Conservation (phyloP, 148 eudicot species). For the Dianthus caryophyllus region DNA sequence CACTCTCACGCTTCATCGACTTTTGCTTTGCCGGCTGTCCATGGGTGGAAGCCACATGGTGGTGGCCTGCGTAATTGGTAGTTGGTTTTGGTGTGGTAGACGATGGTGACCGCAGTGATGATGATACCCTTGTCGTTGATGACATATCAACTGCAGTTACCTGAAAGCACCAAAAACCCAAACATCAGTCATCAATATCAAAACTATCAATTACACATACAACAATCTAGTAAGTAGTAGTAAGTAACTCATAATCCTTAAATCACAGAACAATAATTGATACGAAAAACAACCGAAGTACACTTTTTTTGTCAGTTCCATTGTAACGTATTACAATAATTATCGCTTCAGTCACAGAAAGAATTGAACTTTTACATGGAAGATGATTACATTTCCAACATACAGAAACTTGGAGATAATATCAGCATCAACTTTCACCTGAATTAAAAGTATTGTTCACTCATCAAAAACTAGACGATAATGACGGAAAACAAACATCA, state of each 20-base stretch:
- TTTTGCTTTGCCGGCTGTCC: constrained; percentile 52
- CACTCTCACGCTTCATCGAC: constrained; percentile 60
- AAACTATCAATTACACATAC: background rate
- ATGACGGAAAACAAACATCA: background rate
- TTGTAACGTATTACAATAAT: background rate
- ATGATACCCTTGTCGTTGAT: constrained; percentile 20
- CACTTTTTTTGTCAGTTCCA: background rate
- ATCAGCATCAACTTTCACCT: background rate
- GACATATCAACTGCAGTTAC: constrained; percentile 37
- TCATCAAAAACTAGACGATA: background rate
- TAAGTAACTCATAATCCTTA: too few species aligned
- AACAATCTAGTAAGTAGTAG: background rate
- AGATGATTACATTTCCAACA: background rate
- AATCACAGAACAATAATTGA: background rate
- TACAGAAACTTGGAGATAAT: background rate
- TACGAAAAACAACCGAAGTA: background rate
- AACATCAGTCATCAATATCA: background rate
- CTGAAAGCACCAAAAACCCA: constrained; percentile 27
- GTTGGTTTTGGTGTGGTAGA: constrained; percentile 34
- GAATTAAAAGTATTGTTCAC: background rate
- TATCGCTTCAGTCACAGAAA: background rate
- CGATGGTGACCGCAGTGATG: constrained; percentile 14
- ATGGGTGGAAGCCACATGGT: constrained; percentile 39
- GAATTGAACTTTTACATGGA: background rate
- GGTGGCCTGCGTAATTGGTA: constrained; percentile 35